Evolutionary conservation across 1,139 yeast species (phyloP).

Genomic region (Lodderomyces jiufengensis): DNA sequence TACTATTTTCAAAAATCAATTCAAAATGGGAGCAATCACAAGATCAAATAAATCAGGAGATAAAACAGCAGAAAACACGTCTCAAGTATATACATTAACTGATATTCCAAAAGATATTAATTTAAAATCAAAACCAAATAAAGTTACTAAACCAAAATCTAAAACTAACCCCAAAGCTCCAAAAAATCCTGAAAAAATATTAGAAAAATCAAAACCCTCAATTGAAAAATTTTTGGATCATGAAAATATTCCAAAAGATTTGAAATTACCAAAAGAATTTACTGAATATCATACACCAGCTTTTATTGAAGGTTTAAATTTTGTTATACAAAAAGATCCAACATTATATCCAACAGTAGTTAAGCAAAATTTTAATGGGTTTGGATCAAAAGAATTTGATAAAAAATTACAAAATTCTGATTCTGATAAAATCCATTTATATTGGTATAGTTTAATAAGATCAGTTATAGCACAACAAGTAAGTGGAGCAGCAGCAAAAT

Average conservation of each 20-base stretch:
- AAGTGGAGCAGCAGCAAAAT: constrained; percentile 75
- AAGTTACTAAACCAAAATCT: constrained; percentile 2
- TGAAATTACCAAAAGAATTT: constrained; percentile 39
- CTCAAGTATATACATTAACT: constrained; percentile 6
- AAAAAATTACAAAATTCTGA: constrained; percentile 5
- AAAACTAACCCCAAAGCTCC: constrained; percentile 1
- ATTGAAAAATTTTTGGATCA: constrained; percentile 28
- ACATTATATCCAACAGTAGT: constrained; percentile 33
- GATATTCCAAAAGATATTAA: constrained; percentile 4
- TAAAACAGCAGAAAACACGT: constrained; percentile 7
- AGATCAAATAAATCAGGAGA: constrained; percentile 5
- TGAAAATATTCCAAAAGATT: constrained; percentile 24
- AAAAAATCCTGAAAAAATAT: too few relatives aligned
- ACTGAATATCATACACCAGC: constrained; percentile 38
- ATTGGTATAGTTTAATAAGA: constrained; percentile 38
- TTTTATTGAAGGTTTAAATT: constrained; percentile 42
- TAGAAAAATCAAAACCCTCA: neutral
- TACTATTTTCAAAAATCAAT: too few relatives aligned
- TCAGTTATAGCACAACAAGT: constrained; percentile 77
- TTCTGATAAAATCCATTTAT: constrained; percentile 31
- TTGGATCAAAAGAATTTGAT: constrained; percentile 11
- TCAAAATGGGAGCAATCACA: constrained; percentile 5
- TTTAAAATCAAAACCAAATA: neutral
- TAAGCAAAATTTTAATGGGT: constrained; percentile 25
- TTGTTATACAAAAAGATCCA: constrained; percentile 42